Conservation (phyloP, 495 filamentous ascomycete genomes). For the Aspergillus panamensis region DNA sequence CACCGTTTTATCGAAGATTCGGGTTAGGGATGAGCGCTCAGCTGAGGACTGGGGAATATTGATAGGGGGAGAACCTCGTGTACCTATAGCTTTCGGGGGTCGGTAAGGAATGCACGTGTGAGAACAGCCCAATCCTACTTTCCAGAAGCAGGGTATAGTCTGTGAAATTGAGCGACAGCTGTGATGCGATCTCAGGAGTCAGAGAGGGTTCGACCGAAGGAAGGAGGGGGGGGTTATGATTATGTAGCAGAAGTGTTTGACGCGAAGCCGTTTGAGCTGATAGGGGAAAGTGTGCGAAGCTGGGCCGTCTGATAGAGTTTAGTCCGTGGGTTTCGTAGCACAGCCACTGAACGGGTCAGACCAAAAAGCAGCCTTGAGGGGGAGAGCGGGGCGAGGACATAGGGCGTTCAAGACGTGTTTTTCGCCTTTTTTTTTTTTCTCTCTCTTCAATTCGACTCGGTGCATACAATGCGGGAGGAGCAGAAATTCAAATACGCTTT, state of each 20-base stretch:
- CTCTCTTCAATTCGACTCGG: too few species aligned
- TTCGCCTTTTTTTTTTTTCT: not conserved
- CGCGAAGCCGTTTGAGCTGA: not conserved
- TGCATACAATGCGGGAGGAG: too few species aligned
- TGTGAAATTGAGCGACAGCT: not conserved
- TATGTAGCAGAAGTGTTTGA: not conserved
- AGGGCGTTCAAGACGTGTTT: not conserved
- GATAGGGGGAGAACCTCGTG: not conserved
- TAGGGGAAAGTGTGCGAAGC: slow-evolving; percentile 4
- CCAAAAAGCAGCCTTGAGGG: not conserved
- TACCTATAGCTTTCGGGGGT: not conserved
- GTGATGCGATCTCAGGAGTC: not conserved
- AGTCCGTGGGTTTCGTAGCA: slow-evolving; percentile 1
- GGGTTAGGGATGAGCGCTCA: not conserved
- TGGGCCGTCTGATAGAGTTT: slow-evolving; percentile 14
- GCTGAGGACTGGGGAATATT: not conserved
- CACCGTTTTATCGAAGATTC: not conserved
- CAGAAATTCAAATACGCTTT: too few species aligned
- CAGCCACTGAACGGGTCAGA: slow-evolving; percentile 5
- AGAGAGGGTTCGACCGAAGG: not conserved
- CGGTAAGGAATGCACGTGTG: not conserved
- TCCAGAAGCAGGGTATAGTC: not conserved
- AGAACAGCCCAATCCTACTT: not conserved
- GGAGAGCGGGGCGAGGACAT: not conserved
- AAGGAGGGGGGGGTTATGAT: not conserved